Base-by-base conservation (phyloP, 192 early-diverging fungal genomes). In the Lunasporangiospora selenospora region DNA sequence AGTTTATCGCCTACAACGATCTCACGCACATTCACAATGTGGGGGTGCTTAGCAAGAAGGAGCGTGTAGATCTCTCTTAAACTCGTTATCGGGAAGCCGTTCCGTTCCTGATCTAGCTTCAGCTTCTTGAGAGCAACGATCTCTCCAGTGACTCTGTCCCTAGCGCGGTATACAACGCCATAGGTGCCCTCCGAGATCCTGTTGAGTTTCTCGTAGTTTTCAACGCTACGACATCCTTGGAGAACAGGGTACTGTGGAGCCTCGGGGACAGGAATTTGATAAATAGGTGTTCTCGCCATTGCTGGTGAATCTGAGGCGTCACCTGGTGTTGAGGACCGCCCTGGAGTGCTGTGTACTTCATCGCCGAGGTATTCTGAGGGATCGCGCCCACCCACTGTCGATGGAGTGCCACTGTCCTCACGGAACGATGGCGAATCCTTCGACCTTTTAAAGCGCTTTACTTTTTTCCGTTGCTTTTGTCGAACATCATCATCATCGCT, bases 161-260 rank as follows among this genome's bases (percentile, higher is more conserved):
- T 81, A 0, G 95, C 97, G 0, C 97, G 85, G 79, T 95, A 99
- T 6, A 99, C 97, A 13, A 99, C 85, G 5, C 97, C 97, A 75
- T 98, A 99, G 0, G 95, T 86, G 19, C 97, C 97, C 61, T 99
- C 97, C 53, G 93, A 95, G 53, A 99, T 98, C 40, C 93, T 87
- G 80, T 99, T 98, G 31, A 99, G 84, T 53, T 92, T 92, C 65
- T 97, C 92, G 81, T 95, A 99, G 50, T 84, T 81, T 53, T 95
- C 91, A 1, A 95, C 93, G 50, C 67, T 81, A 6, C 93, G 85
- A 56, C 92, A 94, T 29, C 73, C 64, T 24, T 66, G 37, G 9
- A 92, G 69, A 36, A 81, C 73, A 9, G 83, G 84, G 15, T 81
- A 71, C 19, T 54, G 45, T 31, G 84, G 79, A 6, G 21, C 19